phyloP scores from a whole-genome alignment of 208 protist species.

The Trypanosoma caninum region DNA sequence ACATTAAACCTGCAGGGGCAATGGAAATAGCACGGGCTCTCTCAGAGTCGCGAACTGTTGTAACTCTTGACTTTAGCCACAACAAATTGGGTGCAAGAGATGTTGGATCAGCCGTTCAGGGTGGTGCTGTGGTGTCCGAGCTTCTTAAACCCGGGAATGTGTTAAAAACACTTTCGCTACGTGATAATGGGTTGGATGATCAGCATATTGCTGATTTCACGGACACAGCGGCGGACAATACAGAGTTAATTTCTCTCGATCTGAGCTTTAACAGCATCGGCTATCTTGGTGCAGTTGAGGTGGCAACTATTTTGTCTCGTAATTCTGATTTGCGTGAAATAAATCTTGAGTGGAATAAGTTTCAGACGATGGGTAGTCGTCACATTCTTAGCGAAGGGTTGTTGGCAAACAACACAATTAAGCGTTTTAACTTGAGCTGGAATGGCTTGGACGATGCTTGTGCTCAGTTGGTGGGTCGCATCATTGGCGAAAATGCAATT shows the following conservation, averaged over 20 bases:
- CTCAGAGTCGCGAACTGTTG: slow-evolving; percentile 49
- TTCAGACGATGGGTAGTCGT: slow-evolving; percentile 54
- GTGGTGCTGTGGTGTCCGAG: slow-evolving; percentile 61
- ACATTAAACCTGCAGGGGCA: slow-evolving; percentile 63
- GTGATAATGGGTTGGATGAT: slow-evolving; percentile 75
- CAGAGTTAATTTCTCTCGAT: slow-evolving; percentile 69
- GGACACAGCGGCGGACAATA: slow-evolving; percentile 76
- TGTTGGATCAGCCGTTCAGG: slow-evolving; percentile 41
- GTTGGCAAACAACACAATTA: slow-evolving; percentile 88
- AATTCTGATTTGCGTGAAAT: slow-evolving; percentile 84
- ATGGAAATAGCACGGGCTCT: slow-evolving; percentile 65
- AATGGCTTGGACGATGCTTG: slow-evolving; percentile 78
- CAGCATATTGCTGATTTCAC: slow-evolving; percentile 63
- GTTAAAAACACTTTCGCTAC: slow-evolving; percentile 53
- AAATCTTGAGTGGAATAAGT: slow-evolving; percentile 89
- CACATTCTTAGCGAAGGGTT: slow-evolving; percentile 73
- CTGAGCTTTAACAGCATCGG: slow-evolving; percentile 88
- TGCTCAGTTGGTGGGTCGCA: slow-evolving; percentile 57
- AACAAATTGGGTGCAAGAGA: slow-evolving; percentile 55
- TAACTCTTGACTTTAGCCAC: slow-evolving; percentile 62
- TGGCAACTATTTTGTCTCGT: slow-evolving; percentile 67
- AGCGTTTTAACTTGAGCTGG: slow-evolving; percentile 79
- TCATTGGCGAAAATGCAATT: slow-evolving; percentile 83
- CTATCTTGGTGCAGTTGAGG: slow-evolving; percentile 62
- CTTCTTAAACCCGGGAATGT: slow-evolving; percentile 51